These are phyloP conservation scores for Dionaea muscipula DNA, from an alignment of 179 eudicot species.

Conservation along the genomic window DNA sequence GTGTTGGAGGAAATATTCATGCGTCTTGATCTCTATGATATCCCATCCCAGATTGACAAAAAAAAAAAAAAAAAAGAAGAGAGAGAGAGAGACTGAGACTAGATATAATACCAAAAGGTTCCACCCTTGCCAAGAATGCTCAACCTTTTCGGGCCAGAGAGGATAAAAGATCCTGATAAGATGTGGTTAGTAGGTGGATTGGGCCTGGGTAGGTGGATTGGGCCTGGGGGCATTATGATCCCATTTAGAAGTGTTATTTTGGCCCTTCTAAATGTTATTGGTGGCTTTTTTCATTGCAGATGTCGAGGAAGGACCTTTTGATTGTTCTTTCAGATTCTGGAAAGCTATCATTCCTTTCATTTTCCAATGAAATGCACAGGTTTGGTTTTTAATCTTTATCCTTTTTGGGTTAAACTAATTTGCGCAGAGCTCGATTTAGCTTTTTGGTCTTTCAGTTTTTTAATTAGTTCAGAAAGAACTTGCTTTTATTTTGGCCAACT, in stretches of 20 bases:
- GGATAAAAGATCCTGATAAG: no score
- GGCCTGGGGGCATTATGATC: not conserved
- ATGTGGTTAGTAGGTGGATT: no score
- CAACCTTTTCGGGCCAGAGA: no score
- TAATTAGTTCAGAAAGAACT: conserved; percentile 4
- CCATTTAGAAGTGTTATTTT: not conserved
- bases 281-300: conserved; percentile 25
- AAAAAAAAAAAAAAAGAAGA: no score
- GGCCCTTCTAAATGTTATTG: not conserved
- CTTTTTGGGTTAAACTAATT: not conserved
- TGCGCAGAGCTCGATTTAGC: not conserved
- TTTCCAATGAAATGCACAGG: conserved; percentile 87
- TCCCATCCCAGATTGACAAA: no score
- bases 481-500: conserved; percentile 9
- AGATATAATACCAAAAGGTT: no score
- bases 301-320: conserved; percentile 58
- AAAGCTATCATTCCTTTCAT: conserved; percentile 78
- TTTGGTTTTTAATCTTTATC: not conserved
- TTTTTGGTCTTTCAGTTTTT: not conserved
- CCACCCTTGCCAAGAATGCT: no score
- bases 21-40: no score
- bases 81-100: no score
- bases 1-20: not conserved
- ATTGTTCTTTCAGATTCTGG: conserved; percentile 87
- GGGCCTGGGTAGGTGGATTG: no score